phyloP scores from a whole-genome alignment of 495 filamentous ascomycete species.

The Ramalina peruviana region DNA sequence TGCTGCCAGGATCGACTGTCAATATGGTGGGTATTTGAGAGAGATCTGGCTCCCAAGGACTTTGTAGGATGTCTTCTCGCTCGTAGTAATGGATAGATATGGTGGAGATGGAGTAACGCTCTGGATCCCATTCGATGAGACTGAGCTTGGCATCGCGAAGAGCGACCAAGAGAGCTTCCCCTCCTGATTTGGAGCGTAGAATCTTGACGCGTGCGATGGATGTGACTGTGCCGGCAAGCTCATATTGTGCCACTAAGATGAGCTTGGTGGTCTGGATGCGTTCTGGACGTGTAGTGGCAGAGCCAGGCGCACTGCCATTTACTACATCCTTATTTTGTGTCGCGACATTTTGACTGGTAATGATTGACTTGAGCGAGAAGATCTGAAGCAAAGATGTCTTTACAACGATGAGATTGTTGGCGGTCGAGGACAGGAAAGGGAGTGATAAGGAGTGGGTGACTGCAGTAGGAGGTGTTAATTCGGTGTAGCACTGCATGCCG shows the following conservation, averaged over 20 bases:
- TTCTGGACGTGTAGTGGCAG: constrained; percentile 28
- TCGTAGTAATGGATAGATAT: constrained; percentile 97
- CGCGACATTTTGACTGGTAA: constrained; percentile 37
- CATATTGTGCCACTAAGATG: constrained; percentile 72
- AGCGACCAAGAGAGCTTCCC: constrained; percentile 69
- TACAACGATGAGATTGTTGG: constrained; percentile 74
- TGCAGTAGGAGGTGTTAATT: constrained; percentile 81
- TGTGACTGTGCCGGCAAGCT: constrained; percentile 68
- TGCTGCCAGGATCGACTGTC: constrained; percentile 76
- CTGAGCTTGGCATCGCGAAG: constrained; percentile 84
- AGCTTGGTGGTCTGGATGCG: constrained; percentile 55
- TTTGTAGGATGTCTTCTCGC: constrained; percentile 66
- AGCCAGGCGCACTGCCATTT: not conserved
- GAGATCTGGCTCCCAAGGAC: constrained; percentile 59
- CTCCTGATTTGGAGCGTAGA: constrained; percentile 56
- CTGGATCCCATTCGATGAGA: constrained; percentile 87
- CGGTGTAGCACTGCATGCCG: constrained; percentile 71
- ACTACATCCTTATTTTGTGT: not conserved
- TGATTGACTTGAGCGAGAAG: constrained; percentile 39
- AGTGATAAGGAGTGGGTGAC: constrained; percentile 77
- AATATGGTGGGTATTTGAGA: constrained; percentile 61
- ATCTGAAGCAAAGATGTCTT: constrained; percentile 87
- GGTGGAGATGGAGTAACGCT: constrained; percentile 60
- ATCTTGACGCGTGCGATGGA: constrained; percentile 65
- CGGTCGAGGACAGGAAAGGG: constrained; percentile 58